Conservation (phyloP, 2,329 filamentous ascomycete species). For the Pestalotiopsis sp. region DNA sequence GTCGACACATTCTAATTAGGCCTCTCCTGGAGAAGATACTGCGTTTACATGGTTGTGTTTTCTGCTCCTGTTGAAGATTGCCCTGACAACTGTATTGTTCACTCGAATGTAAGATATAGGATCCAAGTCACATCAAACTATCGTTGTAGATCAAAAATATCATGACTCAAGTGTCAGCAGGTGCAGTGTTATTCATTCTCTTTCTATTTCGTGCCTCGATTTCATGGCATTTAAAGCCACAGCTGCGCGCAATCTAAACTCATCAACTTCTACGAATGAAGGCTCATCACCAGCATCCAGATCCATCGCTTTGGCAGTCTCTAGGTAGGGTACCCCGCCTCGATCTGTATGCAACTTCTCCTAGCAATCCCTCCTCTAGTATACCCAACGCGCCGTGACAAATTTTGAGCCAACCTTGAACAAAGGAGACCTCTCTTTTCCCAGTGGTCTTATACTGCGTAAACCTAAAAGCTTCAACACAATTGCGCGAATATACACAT, state of each 20-base stretch:
- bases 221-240: too few relatives aligned
- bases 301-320: neutral
- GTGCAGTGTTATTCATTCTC: neutral
- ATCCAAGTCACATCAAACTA: neutral
- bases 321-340: neutral
- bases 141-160: too few relatives aligned
- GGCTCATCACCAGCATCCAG: too few relatives aligned
- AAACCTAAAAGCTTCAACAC: constrained; percentile 5
- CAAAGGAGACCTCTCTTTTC: neutral
- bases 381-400: neutral
- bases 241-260: too few relatives aligned
- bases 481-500: neutral
- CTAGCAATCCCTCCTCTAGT: neutral
- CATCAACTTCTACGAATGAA: too few relatives aligned
- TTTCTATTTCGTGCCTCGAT: neutral
- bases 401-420: neutral
- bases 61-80: neutral
- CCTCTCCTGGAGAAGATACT: too few relatives aligned
- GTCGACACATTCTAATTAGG: too few relatives aligned
- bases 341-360: neutral
- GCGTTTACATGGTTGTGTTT: too few relatives aligned
- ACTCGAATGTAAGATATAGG: neutral
- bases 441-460: neutral
- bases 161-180: neutral
- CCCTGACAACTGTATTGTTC: neutral